Evolutionary conservation across 352 stramenopile species (phyloP), one percentile per base, ranked within the genome.

Genomic region (Pythium aristosporum): DNA sequence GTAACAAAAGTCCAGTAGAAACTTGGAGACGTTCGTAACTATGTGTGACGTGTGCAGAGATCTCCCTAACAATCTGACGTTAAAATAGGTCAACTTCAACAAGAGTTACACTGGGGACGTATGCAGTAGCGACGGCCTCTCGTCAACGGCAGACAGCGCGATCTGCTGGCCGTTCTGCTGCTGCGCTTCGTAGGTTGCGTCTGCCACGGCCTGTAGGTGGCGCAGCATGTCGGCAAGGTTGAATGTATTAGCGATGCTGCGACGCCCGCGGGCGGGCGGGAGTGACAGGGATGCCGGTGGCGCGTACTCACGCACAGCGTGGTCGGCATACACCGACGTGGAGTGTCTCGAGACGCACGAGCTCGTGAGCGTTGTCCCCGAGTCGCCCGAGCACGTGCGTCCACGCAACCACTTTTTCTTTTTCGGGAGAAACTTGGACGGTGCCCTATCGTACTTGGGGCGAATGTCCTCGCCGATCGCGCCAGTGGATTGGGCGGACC

Each of bases 391-490:
- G 20, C 64, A 56, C 1, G 64, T 50, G 18, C 56, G 57, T n/a
- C 43, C 46, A 18, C 54, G 63, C 15, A 23, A 23, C 25, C 42
- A 8, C 20, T 41, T 60, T 12, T 56, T 67, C 44, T 57, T 61
- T 9, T 34, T 46, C 43, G 56, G n/a, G 11, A 57, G 28, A 30
- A 68, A 68, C 46, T 63, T 63, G 44, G 62, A 63, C 48, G 36
- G 62, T 11, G 44, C 46, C 46, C 63, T 63, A 20, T 68, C 53
- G 41, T 68, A 68, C 54, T 68, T 68, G 34, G 62, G 62, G 6
- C 62, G 62, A 21, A 57, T 63, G 30, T 68, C 62, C 18, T 63
- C 62, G 25, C 62, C 23, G 16, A 68, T 6, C 18, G 43, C 51
- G 6, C 48, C 53, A 8, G 62, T 57, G 2, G 62, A 53, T 8